Conservation (phyloP, 2,329 filamentous ascomycete species). For the Aspergillus tubingensis region DNA sequence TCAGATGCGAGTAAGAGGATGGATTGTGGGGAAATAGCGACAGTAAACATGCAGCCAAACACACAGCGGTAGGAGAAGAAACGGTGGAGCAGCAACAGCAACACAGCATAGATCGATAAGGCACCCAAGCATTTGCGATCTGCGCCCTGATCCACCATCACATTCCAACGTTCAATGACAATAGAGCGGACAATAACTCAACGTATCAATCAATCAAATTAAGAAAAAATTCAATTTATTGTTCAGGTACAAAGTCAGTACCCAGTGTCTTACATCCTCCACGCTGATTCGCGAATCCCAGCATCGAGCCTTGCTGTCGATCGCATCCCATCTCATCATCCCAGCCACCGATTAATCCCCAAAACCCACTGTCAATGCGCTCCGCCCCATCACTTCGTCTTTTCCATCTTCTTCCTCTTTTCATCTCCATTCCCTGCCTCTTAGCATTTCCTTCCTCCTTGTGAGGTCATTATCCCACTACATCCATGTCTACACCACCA, state of each 20-base stretch:
- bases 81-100: no score
- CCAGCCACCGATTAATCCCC: constrained; percentile 1
- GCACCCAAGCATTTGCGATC: no score
- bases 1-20: no score
- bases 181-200: no score
- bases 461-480: neutral
- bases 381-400: neutral
- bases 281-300: neutral
- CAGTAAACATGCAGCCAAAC: no score
- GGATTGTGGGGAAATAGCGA: no score
- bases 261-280: neutral
- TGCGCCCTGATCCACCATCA: no score
- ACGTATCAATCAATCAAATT: no score
- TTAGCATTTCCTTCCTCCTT: neutral
- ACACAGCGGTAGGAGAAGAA: no score
- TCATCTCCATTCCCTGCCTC: neutral
- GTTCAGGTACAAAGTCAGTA: neutral
- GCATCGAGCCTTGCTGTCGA: neutral
- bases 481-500: neutral
- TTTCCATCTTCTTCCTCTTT: neutral
- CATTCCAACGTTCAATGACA: no score
- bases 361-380: neutral
- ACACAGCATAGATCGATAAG: no score
- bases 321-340: neutral
- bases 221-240: neutral